These are phyloP conservation scores for Candida vaughaniae DNA, from an alignment of 805 yeast genomes.

Conservation along the genomic window DNA sequence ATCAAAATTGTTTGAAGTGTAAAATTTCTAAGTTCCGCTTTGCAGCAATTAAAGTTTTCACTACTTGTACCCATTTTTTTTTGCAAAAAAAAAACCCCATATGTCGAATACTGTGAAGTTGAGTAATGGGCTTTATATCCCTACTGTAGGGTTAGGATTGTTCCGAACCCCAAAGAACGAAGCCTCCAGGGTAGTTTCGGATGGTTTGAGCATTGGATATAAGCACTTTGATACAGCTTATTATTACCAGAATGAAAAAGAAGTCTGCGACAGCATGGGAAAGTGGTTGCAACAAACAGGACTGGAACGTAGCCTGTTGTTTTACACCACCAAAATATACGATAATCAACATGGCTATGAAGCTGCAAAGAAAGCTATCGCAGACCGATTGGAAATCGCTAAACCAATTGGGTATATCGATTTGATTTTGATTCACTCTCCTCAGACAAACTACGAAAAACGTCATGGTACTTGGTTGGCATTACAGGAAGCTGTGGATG, in stretches of 20 bases:
- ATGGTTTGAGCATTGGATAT: constrained; percentile 67
- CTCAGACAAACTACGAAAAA: constrained; percentile 23
- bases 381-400: constrained; percentile 23
- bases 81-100: no score
- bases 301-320: constrained; percentile 27
- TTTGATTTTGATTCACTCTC: constrained; percentile 65
- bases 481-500: constrained; percentile 66
- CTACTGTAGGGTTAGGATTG: constrained; percentile 11
- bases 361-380: constrained; percentile 28
- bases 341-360: constrained; percentile 33
- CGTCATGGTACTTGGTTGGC: constrained; percentile 67
- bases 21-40: no score
- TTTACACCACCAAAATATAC: constrained; percentile 37
- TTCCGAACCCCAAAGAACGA: constrained; percentile 2
- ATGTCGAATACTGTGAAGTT: neutral
- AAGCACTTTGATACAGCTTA: constrained; percentile 75
- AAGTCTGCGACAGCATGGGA: constrained; percentile 57
- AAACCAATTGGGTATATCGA: constrained; percentile 54
- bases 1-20: no score
- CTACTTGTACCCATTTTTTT: no score
- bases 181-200: constrained; percentile 17
- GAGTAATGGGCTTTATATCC: constrained; percentile 8
- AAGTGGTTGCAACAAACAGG: constrained; percentile 44
- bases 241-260: constrained; percentile 61
- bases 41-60: no score